A percentile compares a stretch with the other conserved stretches of the same genome.
phyloP scores from a whole-genome alignment of 2,329 filamentous ascomycete genomes.

The Ascocoryne sarcoides region DNA sequence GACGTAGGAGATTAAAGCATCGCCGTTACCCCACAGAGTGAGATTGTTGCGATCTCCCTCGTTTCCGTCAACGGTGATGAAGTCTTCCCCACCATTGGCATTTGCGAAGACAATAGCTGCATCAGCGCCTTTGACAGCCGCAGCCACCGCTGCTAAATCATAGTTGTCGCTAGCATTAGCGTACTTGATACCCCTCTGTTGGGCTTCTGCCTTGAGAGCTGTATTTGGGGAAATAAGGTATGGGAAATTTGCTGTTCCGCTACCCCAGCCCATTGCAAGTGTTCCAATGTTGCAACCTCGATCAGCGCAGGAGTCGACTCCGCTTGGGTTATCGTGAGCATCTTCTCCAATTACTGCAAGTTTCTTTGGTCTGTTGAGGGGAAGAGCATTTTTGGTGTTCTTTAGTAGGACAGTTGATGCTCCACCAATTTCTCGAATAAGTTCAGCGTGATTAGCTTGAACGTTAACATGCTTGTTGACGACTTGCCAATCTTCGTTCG shows the following conservation, averaged over 20 bases:
- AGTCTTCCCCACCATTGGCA: constrained; percentile 76
- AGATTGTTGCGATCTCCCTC: constrained; percentile 85
- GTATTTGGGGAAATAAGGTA: constrained; percentile 69
- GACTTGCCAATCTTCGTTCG: constrained; percentile 52
- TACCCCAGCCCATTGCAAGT: constrained; percentile 72
- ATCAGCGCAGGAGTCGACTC: constrained; percentile 67
- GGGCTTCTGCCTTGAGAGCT: constrained; percentile 55
- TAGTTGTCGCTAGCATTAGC: constrained; percentile 62
- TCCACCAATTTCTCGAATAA: constrained; percentile 70
- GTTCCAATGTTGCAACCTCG: constrained; percentile 47
- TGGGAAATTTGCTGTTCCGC: constrained; percentile 63
- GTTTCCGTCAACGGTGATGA: constrained; percentile 73
- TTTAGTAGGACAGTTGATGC: constrained; percentile 84
- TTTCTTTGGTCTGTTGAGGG: constrained; percentile 66
- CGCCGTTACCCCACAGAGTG: constrained; percentile 77
- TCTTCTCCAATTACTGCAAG: constrained; percentile 75
- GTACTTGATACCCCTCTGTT: constrained; percentile 48
- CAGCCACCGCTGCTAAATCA: constrained; percentile 41
- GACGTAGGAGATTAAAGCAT: constrained; percentile 72
- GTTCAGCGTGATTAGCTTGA: constrained; percentile 59
- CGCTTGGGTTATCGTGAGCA: constrained; percentile 64
- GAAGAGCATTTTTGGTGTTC: constrained; percentile 62
- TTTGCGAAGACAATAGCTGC: constrained; percentile 85
- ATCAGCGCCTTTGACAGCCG: constrained; percentile 55
- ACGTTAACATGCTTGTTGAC: constrained; percentile 82